Evolutionary conservation across 352 stramenopile species (phyloP), one percentile per base, ranked within the genome.

Genomic region (Phytopythium chamaehyphon): DNA sequence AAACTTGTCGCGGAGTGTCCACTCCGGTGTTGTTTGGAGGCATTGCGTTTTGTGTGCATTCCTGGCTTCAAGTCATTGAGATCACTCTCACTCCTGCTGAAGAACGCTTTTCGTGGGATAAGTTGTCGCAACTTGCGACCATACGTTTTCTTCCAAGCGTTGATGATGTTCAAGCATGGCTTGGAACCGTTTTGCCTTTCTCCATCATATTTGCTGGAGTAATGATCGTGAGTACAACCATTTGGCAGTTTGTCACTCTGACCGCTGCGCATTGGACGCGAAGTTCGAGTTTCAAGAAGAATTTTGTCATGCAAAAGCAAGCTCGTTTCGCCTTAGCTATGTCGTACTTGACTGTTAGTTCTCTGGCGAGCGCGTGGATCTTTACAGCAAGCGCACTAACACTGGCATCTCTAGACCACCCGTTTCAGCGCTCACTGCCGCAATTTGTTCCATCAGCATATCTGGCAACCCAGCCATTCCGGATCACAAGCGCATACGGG

Each of bases 401-500:
- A 36, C 45, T 81, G 12, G 70, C 73, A 6, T 62, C 66, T 15
- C 53, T 81, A n/a, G 70, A 77, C 24, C 57, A 62, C 6, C 55
- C 67, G 7, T 71, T 66, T 57, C 66, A 73, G 54, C 47, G 61
- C 16, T 65, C 59, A 21, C 35, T 79, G 50, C 63, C 69, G 12
- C 26, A 56, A 10, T 68, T 73, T 42, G 31, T 67, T 12, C 35
- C 49, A 9, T 56, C 57, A 3, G 52, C 45, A 5, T 81, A 83
- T 51, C 42, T 55, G 21, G 45, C 50, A 15, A 71, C 66, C 0
- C 61, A 59, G 8, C 54, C 57, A 6, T 81, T 69, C 46, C 65
- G 70, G 3, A 23, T 88, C 36, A 79, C 69, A 0, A 77, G 78
- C 45, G 64, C 76, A 1, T 97, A 97, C 54, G 90, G 90, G 8